Evolutionary conservation across 331 rosid species (phyloP).

Genomic region (Malus hybrid): DNA sequence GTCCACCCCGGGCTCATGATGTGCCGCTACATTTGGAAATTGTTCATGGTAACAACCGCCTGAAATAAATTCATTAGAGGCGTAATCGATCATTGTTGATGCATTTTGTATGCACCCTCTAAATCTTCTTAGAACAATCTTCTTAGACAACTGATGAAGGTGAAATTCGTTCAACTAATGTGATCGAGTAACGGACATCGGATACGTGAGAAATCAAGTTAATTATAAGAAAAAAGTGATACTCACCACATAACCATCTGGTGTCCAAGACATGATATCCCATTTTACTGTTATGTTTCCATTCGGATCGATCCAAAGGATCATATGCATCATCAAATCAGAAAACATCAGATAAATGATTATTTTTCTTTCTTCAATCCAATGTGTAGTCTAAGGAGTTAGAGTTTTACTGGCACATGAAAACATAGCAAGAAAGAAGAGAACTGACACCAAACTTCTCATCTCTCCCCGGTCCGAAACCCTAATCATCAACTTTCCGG

Average conservation of each 20-base stretch:
- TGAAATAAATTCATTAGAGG: constrained; percentile 4
- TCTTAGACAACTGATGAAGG: not conserved
- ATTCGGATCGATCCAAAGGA: constrained; percentile 96
- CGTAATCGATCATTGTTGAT: not conserved
- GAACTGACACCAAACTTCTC: constrained; percentile 38
- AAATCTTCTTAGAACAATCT: not conserved
- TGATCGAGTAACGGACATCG: not conserved
- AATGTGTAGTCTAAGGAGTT: not conserved
- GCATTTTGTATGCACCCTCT: not conserved
- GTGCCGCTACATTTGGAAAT: constrained; percentile 88
- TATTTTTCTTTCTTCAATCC: not conserved
- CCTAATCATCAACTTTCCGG: no score
- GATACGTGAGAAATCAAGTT: not conserved
- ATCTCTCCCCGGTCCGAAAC: constrained; percentile 13
- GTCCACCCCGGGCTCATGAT: constrained; percentile 94
- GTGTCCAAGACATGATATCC: constrained; percentile 93
- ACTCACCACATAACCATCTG: constrained; percentile 91
- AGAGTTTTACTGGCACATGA: constrained; percentile 47
- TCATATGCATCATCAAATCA: constrained; percentile 47
- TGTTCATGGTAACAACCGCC: constrained; percentile 71
- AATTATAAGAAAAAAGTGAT: not conserved
- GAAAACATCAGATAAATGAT: not conserved
- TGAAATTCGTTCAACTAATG: not conserved
- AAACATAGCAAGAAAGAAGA: constrained; percentile 33
- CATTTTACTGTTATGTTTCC: constrained; percentile 85